phyloP scores from a whole-genome alignment of 352 stramenopile species.

The Pythium diclinum region DNA sequence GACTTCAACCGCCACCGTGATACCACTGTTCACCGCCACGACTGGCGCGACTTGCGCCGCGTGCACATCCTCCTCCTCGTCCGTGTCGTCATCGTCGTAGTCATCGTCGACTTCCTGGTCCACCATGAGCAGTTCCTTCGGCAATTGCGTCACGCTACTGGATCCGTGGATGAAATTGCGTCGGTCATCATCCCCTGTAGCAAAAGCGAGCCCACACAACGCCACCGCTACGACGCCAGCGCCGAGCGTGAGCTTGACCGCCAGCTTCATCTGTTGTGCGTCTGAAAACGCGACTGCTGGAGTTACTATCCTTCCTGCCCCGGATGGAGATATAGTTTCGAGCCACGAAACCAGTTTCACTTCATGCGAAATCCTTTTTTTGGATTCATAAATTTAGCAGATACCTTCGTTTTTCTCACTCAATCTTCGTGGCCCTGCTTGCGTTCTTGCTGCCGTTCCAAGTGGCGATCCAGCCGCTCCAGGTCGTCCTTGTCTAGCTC shows the following conservation, averaged over 20 bases:
- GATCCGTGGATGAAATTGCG: slow-evolving; percentile 13
- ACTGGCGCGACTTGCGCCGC: not conserved
- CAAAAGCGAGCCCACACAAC: slow-evolving; percentile 13
- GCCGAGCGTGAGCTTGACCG: slow-evolving; percentile 10
- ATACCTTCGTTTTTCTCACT: not conserved
- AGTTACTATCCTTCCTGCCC: not conserved
- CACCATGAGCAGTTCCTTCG: slow-evolving; percentile 7
- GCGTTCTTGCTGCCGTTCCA: slow-evolving; percentile 39
- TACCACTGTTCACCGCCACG: not conserved
- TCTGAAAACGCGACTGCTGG: not conserved
- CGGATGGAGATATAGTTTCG: not conserved
- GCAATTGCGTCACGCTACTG: not conserved
- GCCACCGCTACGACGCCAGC: slow-evolving; percentile 4
- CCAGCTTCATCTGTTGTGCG: slow-evolving; percentile 5
- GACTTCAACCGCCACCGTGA: not conserved
- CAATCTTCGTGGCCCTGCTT: not conserved
- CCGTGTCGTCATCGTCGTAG: slow-evolving; percentile 19
- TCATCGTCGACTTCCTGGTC: slow-evolving; percentile 19
- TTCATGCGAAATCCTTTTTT: not conserved
- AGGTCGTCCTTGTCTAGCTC: slow-evolving; percentile 67
- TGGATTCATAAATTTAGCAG: not conserved
- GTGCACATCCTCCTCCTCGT: slow-evolving; percentile 16
- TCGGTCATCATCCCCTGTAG: slow-evolving; percentile 6
- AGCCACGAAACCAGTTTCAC: not conserved
- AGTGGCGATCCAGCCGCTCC: slow-evolving; percentile 52